Conservation (phyloP, 768 basidiomycete species). For the Kwoniella dejecticola region DNA sequence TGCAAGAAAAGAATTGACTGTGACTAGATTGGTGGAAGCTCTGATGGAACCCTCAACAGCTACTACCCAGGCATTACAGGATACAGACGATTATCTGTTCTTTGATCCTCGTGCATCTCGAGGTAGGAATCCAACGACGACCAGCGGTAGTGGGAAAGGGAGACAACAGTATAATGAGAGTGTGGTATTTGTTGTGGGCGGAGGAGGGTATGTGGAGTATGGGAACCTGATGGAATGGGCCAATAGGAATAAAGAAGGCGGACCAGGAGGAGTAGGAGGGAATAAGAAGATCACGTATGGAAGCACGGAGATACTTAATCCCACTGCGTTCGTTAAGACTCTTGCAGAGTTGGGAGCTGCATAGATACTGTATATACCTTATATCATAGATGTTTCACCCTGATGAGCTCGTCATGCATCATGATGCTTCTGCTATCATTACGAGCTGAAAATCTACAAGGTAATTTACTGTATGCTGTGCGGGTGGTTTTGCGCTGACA, state of each 20-base stretch:
- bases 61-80: constrained; percentile 88
- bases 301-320: constrained; percentile 91
- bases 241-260: constrained; percentile 44
- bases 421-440: no score
- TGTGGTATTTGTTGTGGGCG: constrained; percentile 91
- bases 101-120: constrained; percentile 86
- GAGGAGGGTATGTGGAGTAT: constrained; percentile 96
- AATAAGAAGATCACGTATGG: constrained; percentile 91
- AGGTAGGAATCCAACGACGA: constrained; percentile 53
- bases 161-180: constrained; percentile 72
- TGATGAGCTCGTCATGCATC: no score
- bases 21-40: constrained; percentile 90
- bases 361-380: constrained; percentile 7
- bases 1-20: constrained; percentile 81
- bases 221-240: constrained; percentile 97
- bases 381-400: no score
- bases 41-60: constrained; percentile 96
- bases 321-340: constrained; percentile 75
- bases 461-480: no score
- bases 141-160: constrained; percentile 64
- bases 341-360: constrained; percentile 60
- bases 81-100: constrained; percentile 93
- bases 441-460: no score
- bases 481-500: no score
- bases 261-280: constrained; percentile 57